Conservation (phyloP, 345 rosid genomes). For the Draba incana region DNA sequence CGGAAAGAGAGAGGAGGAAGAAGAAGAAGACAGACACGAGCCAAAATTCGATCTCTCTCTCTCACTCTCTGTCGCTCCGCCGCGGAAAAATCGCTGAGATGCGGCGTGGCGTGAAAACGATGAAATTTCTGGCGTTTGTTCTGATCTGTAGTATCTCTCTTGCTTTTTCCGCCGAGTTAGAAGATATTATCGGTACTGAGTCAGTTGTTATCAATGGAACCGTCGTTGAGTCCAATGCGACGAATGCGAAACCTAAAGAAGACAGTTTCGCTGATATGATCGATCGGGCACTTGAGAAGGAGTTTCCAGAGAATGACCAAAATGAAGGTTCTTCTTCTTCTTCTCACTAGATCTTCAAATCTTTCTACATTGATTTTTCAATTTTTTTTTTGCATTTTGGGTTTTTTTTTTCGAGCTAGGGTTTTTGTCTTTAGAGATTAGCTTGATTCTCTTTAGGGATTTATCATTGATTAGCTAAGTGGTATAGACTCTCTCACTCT, state of each 20-base stretch:
- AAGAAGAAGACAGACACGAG: slow-evolving; percentile 32
- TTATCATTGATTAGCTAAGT: slow-evolving; percentile 24
- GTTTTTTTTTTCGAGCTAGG: slow-evolving; percentile 36
- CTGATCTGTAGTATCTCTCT: slow-evolving; percentile 49
- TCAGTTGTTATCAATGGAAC: slow-evolving; percentile 47
- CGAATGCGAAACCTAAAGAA: slow-evolving; percentile 57
- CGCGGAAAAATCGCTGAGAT: slow-evolving; percentile 31
- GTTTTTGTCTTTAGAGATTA: slow-evolving; percentile 40
- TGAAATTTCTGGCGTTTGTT: slow-evolving; percentile 40
- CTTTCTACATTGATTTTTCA: slow-evolving; percentile 1
- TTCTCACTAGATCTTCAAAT: slow-evolving; percentile 50
- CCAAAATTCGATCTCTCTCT: slow-evolving; percentile 16
- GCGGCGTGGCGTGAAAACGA: slow-evolving; percentile 40
- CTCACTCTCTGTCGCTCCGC: slow-evolving; percentile 23
- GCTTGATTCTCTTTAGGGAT: slow-evolving; percentile 22
- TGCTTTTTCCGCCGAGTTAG: slow-evolving; percentile 45
- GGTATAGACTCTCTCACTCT: not conserved
- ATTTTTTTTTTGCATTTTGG: not conserved
- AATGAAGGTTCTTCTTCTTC: slow-evolving; percentile 52
- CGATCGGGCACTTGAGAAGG: slow-evolving; percentile 87
- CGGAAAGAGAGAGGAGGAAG: slow-evolving; percentile 29
- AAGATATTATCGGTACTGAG: slow-evolving; percentile 28
- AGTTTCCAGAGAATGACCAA: slow-evolving; percentile 86
- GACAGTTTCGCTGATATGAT: slow-evolving; percentile 84
- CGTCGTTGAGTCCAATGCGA: slow-evolving; percentile 43